Evolutionary conservation across 2,329 filamentous ascomycete genomes (phyloP), one percentile per base, ranked within the genome.

Genomic region (Alternaria incomplexa): DNA sequence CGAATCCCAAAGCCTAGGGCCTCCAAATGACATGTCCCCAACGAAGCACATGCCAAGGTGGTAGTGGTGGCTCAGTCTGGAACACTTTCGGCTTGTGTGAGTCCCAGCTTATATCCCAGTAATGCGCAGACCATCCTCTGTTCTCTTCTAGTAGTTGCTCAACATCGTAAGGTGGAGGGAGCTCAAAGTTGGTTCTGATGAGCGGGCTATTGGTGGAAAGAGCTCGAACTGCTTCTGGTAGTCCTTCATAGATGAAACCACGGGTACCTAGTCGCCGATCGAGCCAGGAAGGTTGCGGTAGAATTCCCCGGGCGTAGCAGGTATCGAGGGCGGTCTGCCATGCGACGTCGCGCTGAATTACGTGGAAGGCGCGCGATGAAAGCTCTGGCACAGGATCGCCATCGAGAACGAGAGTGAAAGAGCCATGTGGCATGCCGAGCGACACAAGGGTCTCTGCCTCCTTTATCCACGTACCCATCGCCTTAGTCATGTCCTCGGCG

Each of bases 21-120:
- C 10, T 26, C 26, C 26, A 26, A 26, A 26, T 26, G 10, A 40
- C 32, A n/a, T 40, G 10, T 22, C 36, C 13, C 25, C 52, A 26
- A 46, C 45, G 30, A 15, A 48, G 20, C 10, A 48, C 30, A 40
- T 43, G 45, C 30, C 45, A 57, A 17, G 22, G 45, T 15, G 45
- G 55, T 10, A 50, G 6, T 26, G 55, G 55, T 8, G 55, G 10
- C 25, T 57, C 54, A 6, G 45, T 57, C 10, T 57, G 30, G 5
- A 57, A 50, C 3, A 12, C 3, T 2, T 5, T 9, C 10, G 28
- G 55, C 5, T 40, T 7, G 23, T 50, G 45, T 11, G 3, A 20
- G 1, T 1, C 2, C 55, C 55, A 50, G 6, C 9, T 11, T 2
- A 6, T 2, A 17, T 26, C 2, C 56, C 55, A 58, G 13, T 17